Evolutionary conservation across 495 filamentous ascomycete genomes (phyloP).

Genomic region (Penicillium riverlandense): DNA sequence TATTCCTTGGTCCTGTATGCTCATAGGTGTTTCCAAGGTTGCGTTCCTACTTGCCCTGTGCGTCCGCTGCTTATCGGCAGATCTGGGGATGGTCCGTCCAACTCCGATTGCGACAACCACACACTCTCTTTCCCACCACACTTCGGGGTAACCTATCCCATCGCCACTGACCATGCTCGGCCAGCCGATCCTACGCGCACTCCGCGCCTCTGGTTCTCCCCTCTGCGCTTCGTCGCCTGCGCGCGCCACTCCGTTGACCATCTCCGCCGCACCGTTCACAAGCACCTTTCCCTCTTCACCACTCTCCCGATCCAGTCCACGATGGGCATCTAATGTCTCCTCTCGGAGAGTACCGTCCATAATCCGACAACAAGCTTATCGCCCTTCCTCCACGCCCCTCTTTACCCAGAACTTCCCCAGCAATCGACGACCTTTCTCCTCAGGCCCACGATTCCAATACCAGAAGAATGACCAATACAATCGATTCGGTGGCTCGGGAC

Average conservation of each 20-base stretch:
- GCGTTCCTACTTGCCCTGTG: too few species aligned
- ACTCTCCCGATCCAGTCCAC: neutral
- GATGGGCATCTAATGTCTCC: neutral
- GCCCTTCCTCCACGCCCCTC: neutral
- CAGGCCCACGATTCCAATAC: conserved; percentile 2
- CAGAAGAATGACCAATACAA: conserved; percentile 20
- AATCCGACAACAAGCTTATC: neutral
- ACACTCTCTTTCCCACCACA: neutral
- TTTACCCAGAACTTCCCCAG: neutral
- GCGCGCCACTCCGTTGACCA: neutral
- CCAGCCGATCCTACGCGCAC: neutral
- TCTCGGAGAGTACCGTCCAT: neutral
- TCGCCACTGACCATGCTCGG: neutral
- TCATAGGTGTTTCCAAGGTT: too few species aligned
- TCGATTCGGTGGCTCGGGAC: conserved; percentile 17
- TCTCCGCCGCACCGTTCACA: too few species aligned
- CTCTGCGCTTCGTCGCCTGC: neutral
- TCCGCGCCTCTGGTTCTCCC: neutral
- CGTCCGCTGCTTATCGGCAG: too few species aligned
- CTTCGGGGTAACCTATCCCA: too few species aligned
- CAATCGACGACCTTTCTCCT: conserved; percentile 12
- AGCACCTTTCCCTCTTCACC: neutral
- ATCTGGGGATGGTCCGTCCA: too few species aligned
- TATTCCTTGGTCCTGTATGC: too few species aligned
- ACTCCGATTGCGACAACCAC: neutral